These are phyloP conservation scores for Spizellomyces sp. DNA, from an alignment of 192 early-diverging fungal genomes.

Conservation along the genomic window DNA sequence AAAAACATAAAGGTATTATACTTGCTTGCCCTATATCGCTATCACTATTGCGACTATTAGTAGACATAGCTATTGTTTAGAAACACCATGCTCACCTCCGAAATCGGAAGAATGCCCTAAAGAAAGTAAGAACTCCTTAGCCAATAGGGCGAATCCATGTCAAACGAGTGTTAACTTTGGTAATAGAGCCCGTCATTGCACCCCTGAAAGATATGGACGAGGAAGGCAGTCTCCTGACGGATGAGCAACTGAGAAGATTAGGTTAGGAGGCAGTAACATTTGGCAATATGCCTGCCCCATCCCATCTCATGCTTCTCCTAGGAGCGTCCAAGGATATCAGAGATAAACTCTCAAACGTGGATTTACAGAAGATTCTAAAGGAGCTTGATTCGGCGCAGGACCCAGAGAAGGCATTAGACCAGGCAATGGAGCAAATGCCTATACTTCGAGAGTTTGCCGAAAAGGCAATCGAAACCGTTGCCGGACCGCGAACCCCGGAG, in stretches of 20 bases:
- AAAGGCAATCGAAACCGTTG: neutral
- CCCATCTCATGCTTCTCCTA: too few relatives aligned
- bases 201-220: too few relatives aligned
- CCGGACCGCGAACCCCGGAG: too few relatives aligned
- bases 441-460: neutral
- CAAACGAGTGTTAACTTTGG: too few relatives aligned
- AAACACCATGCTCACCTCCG: neutral
- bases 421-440: neutral
- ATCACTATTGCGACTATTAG: neutral
- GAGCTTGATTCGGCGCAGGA: neutral
- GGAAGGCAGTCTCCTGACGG: too few relatives aligned
- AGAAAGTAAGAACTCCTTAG: too few relatives aligned
- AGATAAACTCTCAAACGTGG: neutral
- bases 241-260: too few relatives aligned
- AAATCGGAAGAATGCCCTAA: too few relatives aligned
- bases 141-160: too few relatives aligned
- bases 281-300: too few relatives aligned
- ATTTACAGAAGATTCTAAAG: neutral
- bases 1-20: conserved; percentile 6
- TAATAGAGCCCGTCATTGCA: too few relatives aligned
- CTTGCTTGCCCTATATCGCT: neutral
- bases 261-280: too few relatives aligned
- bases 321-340: neutral
- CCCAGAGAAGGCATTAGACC: neutral
- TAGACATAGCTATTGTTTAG: neutral